Base-by-base conservation (phyloP, 2,329 filamentous ascomycete species). In the Stemphylium lycopersici region DNA sequence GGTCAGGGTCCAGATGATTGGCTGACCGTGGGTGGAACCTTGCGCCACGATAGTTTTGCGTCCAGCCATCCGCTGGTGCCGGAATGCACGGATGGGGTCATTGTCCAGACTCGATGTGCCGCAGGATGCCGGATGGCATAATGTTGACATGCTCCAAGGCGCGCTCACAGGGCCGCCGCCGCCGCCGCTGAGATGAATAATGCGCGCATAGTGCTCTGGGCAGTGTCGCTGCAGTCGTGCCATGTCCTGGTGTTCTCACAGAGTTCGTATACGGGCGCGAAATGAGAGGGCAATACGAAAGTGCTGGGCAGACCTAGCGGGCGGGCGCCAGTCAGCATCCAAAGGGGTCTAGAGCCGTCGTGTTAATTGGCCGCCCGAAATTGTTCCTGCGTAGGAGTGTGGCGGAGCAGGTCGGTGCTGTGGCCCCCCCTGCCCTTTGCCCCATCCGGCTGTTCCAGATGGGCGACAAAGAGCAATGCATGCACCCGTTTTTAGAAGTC, bases 361-460 rank as follows among this genome's bases (percentile, higher is more conserved):
- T 18, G 32, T 26, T 47, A 20, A 59, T 61, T 61, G 55, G 61
- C 24, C 45, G 36, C 24, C 16, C 50, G 60, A 61, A 48, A 59
- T 59, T 59, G 60, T 59, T 53, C 59, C 54, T 63, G 56, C 56
- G 53, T 60, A 31, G 42, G 57, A 66, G 48, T 62, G 65, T 66
- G 65, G 65, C 65, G 65, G 58, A 68, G 65, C 63, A 49, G 10
- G 20, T 34, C 26, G 29, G 16, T 32, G 12, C 8, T 18, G 16
- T 36, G 2, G 11, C 29, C 42, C 29, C 43, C 29, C 26, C 43
- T 44, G 41, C 13, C 37, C 6, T 24, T 24, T 59, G 48, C 62
- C 63, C 49, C 43, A 58, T 61, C 54, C 61, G 56, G 54, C 46
- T 26, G 40, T 46, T 48, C 37, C 53, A 51, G 50, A 37, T 16